A percentile compares a stretch with the other conserved stretches of the same genome.
phyloP scores from a whole-genome alignment of 192 early-diverging fungal species.

The Entomortierella lignicola region DNA sequence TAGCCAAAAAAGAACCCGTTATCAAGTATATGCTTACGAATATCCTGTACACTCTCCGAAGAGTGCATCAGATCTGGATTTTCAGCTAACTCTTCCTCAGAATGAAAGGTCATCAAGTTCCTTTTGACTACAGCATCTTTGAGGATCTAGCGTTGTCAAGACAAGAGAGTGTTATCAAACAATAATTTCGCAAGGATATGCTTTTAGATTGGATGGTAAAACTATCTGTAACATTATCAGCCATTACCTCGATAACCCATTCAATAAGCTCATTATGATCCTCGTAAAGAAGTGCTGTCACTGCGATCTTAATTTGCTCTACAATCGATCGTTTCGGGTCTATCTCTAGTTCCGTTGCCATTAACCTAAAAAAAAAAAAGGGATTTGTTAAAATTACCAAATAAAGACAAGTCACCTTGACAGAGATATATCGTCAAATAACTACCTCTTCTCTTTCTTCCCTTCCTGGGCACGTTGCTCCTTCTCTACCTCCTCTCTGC shows the following conservation, averaged over 20 bases:
- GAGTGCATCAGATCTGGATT: conserved; percentile 53
- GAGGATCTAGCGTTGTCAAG: conserved; percentile 38
- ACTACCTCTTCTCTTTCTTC: conserved; percentile 46
- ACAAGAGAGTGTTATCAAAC: neutral
- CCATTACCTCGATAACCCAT: conserved; percentile 54
- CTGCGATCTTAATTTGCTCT: conserved; percentile 63
- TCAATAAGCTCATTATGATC: conserved; percentile 53
- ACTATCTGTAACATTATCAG: neutral
- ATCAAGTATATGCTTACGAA: conserved; percentile 19
- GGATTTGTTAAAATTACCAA: too few species aligned
- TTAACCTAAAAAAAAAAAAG: conserved; percentile 29
- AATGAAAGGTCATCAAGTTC: conserved; percentile 36
- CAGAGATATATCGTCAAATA: too few species aligned
- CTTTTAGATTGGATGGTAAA: neutral
- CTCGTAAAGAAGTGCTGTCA: conserved; percentile 57
- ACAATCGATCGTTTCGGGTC: conserved; percentile 48
- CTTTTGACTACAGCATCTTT: conserved; percentile 51
- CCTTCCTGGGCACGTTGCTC: neutral
- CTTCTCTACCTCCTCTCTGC: conserved; percentile 19
- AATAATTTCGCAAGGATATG: neutral
- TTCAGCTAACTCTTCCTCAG: conserved; percentile 43
- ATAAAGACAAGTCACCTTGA: too few species aligned
- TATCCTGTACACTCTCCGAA: conserved; percentile 36
- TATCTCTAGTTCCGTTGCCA: conserved; percentile 45
- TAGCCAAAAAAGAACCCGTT: neutral